Evolutionary conservation across 306 rosid genomes (phyloP), one percentile per base, ranked within the genome.

Genomic region (Casuarina equisetifolia): DNA sequence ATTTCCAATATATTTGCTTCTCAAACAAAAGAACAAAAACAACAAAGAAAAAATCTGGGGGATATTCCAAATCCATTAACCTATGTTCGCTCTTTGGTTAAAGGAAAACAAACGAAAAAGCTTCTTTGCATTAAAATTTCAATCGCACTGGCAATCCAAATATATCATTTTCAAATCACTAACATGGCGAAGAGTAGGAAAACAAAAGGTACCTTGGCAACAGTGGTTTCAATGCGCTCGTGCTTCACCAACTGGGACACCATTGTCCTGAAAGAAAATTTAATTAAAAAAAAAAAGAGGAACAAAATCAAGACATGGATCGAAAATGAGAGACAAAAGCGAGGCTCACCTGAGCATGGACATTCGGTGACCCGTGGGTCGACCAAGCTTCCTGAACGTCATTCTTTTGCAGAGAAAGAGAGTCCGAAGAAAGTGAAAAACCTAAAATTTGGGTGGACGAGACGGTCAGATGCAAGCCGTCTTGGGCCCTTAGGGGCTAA

Each of bases 201-300:
- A 0, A 52, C 25, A 40, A 6, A 17, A 38, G 1, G 15, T 76
- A 88, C 98, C 97, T 95, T 95, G 77, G 97, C 86, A 74, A 92
- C 87, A 55, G 99, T 95, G 78, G 99, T 95, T 91, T 95, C 99
- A 9, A 95, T 91, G 15, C 99, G 97, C 82, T 95, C 96, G 57
- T 95, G 97, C 90, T 90, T 95, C 81, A 95, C 97, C 87, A 95
- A 72, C 83, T 95, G 97, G 42, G 99, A 95, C 4, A 95, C 97
- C 99, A 95, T 91, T 38, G 97, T 95, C 85, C 96, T 93, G 44
- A 35, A 48, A 11, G 9, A 17, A 62, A 64, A 53, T 1, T 53
- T 6, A 62, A 42, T 32, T 25, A 2, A 19, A 69, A 35, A 32
- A n/a, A 70, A 1, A 25, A 25, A 0, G 32, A 25, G 12, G 43